Conservation (phyloP, 768 basidiomycete genomes). For the Amanita muscaria region DNA sequence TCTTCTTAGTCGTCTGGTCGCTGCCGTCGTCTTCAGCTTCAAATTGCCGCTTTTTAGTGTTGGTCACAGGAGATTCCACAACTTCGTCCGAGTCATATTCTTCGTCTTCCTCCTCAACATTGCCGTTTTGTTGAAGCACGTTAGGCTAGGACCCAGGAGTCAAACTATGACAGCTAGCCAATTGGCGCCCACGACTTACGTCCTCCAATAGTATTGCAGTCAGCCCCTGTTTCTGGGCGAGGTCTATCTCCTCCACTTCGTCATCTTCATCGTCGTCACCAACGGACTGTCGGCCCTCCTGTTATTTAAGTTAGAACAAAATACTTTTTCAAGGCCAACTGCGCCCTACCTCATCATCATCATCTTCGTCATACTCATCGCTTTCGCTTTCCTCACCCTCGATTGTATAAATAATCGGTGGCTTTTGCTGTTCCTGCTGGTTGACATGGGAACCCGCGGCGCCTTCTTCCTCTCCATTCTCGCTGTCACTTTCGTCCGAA, state of each 20-base stretch:
- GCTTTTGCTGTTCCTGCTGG: constrained; percentile 14
- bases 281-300: constrained; percentile 16
- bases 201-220: constrained; percentile 9
- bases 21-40: constrained; percentile 21
- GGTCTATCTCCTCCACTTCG: constrained; percentile 8
- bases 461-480: constrained; percentile 18
- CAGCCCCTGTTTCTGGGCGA: background rate
- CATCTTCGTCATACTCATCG: constrained; percentile 11
- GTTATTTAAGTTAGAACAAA: too few species aligned
- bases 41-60: constrained; percentile 4
- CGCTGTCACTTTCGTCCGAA: constrained; percentile 21
- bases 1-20: constrained; percentile 28
- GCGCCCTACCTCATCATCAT: background rate
- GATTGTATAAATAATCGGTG: constrained; percentile 10
- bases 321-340: too few species aligned
- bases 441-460: constrained; percentile 8
- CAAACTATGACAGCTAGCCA: background rate
- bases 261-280: constrained; percentile 18
- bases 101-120: constrained; percentile 8
- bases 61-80: constrained; percentile 1
- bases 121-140: constrained; percentile 1
- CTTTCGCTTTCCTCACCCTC: constrained; percentile 19
- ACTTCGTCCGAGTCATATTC: constrained; percentile 9
- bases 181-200: constrained; percentile 3
- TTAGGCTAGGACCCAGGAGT: constrained; percentile 2